Evolutionary conservation across 75 land plant genomes (phyloP), one percentile per base, ranked within the genome.

Genomic region (Pinus tabuliformis): DNA sequence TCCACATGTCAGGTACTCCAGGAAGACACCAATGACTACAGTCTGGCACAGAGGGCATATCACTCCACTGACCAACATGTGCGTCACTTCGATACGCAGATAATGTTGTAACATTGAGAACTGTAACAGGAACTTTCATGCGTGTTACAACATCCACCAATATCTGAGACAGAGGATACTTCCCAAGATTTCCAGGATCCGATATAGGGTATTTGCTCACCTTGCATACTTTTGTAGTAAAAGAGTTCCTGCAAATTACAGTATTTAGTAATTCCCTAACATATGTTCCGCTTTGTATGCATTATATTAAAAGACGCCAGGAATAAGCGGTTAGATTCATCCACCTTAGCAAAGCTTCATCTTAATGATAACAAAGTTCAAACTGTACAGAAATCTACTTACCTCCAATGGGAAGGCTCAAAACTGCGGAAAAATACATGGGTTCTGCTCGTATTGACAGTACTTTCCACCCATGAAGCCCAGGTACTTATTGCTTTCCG

Each of bases 11-110:
- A 74, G 98, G 97, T 3, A 95, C 91, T 56, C 98, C 98, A 57
- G 98, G 98, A 72, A 95, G 89, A 74, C 98, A 95, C 98, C 98
- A 95, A 60, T 95, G 98, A 76, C 89, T 87, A 77, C 98, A 95
- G 70, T 95, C 98, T 28, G 91, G 78, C 24, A 87, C 82, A 1
- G 87, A 77, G 4, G 89, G 81, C n/a, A 74, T 80, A 70, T 83
- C 82, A 54, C 89, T 90, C 85, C 88, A 94, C 59, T 72, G 85
- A 54, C 92, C 97, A 30, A 96, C 86, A 79, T 96, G 99, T n/a
- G 87, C 97, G 82, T 96, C 99, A n/a, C 87, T 84, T n/a, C 99
- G 91, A 71, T 65, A 94, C 3, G 93, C 84, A 11, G 88, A 88
- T 89, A 96, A 81, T 17, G 78, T 72, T 36, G 99, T 94, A 18